These are phyloP conservation scores for Yarrowia divulgata DNA, from an alignment of 805 yeast genomes.

Conservation along the genomic window DNA sequence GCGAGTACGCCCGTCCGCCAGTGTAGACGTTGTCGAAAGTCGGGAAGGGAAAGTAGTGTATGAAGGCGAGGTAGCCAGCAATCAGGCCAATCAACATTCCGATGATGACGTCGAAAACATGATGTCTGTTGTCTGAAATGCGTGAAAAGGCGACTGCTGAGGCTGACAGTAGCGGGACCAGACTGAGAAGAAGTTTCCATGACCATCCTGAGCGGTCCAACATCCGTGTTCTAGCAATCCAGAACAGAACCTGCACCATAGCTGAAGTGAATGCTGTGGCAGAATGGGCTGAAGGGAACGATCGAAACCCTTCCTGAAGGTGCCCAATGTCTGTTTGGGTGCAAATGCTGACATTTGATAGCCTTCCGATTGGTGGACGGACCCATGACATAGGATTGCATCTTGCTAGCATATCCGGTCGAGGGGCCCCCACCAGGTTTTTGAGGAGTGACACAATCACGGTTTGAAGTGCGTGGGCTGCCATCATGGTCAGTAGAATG, in stretches of 20 bases:
- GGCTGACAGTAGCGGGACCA: constrained; percentile 10
- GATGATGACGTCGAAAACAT: constrained; percentile 1
- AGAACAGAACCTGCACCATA: constrained; percentile 9
- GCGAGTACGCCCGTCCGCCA: constrained; percentile 15
- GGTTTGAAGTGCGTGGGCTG: constrained; percentile 3
- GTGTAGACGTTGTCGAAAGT: not conserved
- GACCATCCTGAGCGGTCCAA: constrained; percentile 6
- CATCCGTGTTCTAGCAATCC: not conserved
- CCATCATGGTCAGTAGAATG: constrained; percentile 22
- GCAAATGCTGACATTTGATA: constrained; percentile 5
- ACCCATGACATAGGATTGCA: not conserved
- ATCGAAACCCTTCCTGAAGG: constrained; percentile 15
- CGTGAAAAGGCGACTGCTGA: constrained; percentile 11
- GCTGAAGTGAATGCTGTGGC: constrained; percentile 16
- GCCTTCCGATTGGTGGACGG: not conserved
- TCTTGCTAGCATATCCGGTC: constrained; percentile 16
- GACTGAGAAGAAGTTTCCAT: constrained; percentile 9
- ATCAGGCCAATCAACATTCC: constrained; percentile 19
- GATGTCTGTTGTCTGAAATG: constrained; percentile 19
- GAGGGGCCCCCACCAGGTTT: constrained; percentile 8
- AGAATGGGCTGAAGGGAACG: constrained; percentile 15
- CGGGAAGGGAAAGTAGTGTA: constrained; percentile 23
- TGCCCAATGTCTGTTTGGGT: constrained; percentile 10
- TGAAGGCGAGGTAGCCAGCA: constrained; percentile 14
- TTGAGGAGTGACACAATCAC: constrained; percentile 12